phyloP scores from a whole-genome alignment of 2,329 filamentous ascomycete genomes.

The Aspergillus sclerotialis region DNA sequence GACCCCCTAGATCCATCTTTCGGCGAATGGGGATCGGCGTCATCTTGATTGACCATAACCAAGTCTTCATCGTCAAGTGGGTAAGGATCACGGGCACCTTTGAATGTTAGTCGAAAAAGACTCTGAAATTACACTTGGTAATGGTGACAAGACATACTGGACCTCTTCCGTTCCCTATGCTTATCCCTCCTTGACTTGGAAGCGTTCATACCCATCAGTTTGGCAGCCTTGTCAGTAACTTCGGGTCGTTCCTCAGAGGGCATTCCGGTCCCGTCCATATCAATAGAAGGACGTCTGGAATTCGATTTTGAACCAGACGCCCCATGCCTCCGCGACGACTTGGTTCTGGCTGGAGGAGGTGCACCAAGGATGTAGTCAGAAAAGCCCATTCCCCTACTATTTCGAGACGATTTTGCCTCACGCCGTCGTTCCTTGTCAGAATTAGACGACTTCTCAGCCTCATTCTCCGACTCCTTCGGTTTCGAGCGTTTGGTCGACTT shows the following conservation, averaged over 20 bases:
- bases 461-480: constrained; percentile 53
- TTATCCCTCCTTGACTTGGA: constrained; percentile 39
- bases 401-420: constrained; percentile 48
- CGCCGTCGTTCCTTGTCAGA: constrained; percentile 62
- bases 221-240: constrained; percentile 70
- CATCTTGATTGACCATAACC: constrained; percentile 50
- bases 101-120: too few relatives aligned
- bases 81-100: constrained; percentile 49
- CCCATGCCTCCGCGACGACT: constrained; percentile 58
- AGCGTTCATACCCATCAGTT: constrained; percentile 58
- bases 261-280: constrained; percentile 56
- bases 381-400: constrained; percentile 53
- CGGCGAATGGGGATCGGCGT: constrained; percentile 24
- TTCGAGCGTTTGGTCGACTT: constrained; percentile 54
- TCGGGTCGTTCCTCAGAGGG: constrained; percentile 61
- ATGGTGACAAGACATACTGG: constrained; percentile 17
- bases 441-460: constrained; percentile 58
- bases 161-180: constrained; percentile 46
- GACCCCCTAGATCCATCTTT: constrained; percentile 28
- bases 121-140: not conserved
- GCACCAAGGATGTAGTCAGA: constrained; percentile 60
- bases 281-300: constrained; percentile 63
- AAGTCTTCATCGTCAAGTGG: constrained; percentile 58
- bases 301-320: constrained; percentile 47
- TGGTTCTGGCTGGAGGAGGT: constrained; percentile 52